Evolutionary conservation across 2,329 filamentous ascomycete species (phyloP), one percentile per base, ranked within the genome.

Genomic region (Cercospora sp.): DNA sequence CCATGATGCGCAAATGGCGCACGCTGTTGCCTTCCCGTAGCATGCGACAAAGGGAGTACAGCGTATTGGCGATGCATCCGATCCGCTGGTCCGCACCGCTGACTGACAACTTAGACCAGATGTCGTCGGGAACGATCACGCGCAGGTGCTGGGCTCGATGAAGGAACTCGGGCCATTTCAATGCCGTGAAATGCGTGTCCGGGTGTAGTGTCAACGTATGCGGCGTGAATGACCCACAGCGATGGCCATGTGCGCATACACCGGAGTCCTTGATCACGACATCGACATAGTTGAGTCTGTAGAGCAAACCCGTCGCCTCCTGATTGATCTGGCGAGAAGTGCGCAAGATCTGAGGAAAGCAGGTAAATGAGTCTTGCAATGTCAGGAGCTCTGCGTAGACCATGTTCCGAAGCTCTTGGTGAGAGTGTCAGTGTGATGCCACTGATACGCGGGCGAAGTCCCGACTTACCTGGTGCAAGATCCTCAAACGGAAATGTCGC

Each of bases 241-340:
- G 45, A 16, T 45, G 42, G 31, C 67, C 69, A 57, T 69, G 67
- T 51, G 63, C 60, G 53, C 45, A 65, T 9, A 71, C 61, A 3
- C 65, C 67, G 45, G 69, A 42, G 16, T 45, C 42, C 9, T 31
- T 33, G 23, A 71, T 55, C 68, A 85, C 82, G 1, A 83, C 82
- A 60, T 82, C 77, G 77, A 85, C 85, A 26, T 79, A 78, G 73
- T 84, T 83, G n/a, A 72, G 71, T 7, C 78, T 77, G 71, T 85
- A 86, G 6, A 85, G 77, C 3, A 85, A 76, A 26, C 77, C 74
- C 0, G 73, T 73, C 0, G 80, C 80, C 77, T 84, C 82, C 18
- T 73, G 40, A 70, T 81, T 73, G 66, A 81, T 77, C 30, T 76
- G 77, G 20, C 73, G 76, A 70, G 78, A 82, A 16, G 79, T 79